Evolutionary conservation across 2,329 filamentous ascomycete species (phyloP), one percentile per base, ranked within the genome.

Genomic region (Apiospora marii): DNA sequence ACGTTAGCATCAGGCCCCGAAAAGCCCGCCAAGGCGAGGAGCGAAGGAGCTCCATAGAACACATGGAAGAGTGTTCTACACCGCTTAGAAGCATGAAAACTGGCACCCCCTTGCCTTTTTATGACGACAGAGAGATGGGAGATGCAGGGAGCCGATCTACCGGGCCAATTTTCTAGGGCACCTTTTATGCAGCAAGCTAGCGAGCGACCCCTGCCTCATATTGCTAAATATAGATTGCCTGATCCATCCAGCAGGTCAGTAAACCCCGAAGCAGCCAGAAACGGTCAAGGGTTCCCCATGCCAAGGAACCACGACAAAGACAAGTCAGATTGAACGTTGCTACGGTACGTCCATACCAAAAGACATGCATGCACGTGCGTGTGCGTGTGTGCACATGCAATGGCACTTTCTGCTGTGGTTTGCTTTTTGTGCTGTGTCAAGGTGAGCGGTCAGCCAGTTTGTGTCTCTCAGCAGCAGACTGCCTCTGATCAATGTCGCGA

Each of bases 51-150:
- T 41, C 19, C 58, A 64, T 41, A 64, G 58, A 64, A 64, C 34
- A 4, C 34, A 34, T 64, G 30, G 58, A 64, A 64, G 34, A 41
- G 34, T n/a, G 58, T 64, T 64, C 58, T 64, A 64, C 22, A 41
- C 19, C 19, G 58, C 58, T 64, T 64, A 64, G 58, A 64, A n/a
- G 58, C 58, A 64, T 64, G 34, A 64, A 64, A 64, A 64, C 34
- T 64, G 34, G 58, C 58, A 22, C 58, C 3, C 58, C 34, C 7
- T 8, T 12, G 14, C 16, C 14, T 22, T 61, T 61, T 61, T 61
- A 64, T 64, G 58, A 64, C 58, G 58, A 64, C 58, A 64, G 51
- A 58, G 34, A 64, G 58, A 64, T 64, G 58, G 58, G 58, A 37
- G 58, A 64, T 64, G 58, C 58, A 64, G 13, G 58, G 58, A 64